Evolutionary conservation across 306 rosid species (phyloP), one percentile per base, ranked within the genome.

Genomic region (Prunus kanzakura): DNA sequence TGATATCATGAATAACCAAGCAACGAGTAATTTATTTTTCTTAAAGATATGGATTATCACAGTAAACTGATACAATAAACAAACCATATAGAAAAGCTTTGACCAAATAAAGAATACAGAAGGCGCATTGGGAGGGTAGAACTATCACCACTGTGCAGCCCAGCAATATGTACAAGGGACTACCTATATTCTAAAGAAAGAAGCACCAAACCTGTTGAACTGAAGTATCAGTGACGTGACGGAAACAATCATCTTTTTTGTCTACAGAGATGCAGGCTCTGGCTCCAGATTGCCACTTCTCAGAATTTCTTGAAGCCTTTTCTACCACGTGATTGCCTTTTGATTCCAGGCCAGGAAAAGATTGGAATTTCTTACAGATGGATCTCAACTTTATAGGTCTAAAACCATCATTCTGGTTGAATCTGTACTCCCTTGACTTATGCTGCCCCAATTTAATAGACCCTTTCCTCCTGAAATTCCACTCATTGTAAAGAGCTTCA

Each of bases 201-300:
- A 71, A 77, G 57, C 29, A 12, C 10, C 58, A 67, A 62, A 91
- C 99, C 99, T 89, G 87, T 64, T 83, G 89, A 35, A 76, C 74
- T 75, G 89, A 84, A 65, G 79, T 65, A 63, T 81, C 35, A 35
- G 82, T 78, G 19, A 68, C 19, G 51, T 41, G 78, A 74, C 83
- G 52, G 46, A 83, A 77, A 72, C 77, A 84, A 84, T 84, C 85
- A 52, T 18, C 45, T 38, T 68, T 70, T 15, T 64, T 76, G 68
- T 41, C 82, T 35, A 58, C 43, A 51, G 60, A 55, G 64, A 72
- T 74, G 81, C 73, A 75, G 25, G 67, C 29, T 27, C 38, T 45
- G 75, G 82, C 46, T 78, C 79, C 83, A 76, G 73, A 61, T 75
- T 62, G 77, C 73, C 64, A 74, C 52, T 57, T 47, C 71, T 79